Evolutionary conservation across 345 rosid species (phyloP), one percentile per base, ranked within the genome.

Genomic region (Eucalyptus microcorys): DNA sequence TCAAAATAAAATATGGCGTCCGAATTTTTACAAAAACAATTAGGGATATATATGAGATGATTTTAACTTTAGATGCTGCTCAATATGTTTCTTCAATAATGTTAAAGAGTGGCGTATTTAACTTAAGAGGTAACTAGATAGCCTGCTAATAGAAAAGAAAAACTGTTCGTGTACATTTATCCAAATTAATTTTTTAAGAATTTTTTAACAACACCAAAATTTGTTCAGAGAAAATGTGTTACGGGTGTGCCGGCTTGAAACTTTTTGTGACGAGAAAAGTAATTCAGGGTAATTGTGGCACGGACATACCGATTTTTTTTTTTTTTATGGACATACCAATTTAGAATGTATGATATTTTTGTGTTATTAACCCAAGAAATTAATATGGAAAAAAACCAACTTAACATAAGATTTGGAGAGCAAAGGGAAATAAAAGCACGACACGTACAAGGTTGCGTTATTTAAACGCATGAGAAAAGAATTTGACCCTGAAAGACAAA

Each of bases 231-330:
- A 76, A 34, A 40, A 37, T 21, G 27, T 37, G 47, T 76, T 22
- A 6, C 1, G 14, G 4, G 27, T 4, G 0, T 5, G 14, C 26
- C 1, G 3, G 7, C 10, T 17, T 34, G 45, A 22, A 71, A 71
- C 6, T 71, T 71, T 37, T 71, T 11, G 7, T 4, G 4, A 37
- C 1, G 5, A 3, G 24, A 17, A 71, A 71, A 17, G 12, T 21
- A 76, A 1, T 76, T 76, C 0, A 43, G 1, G 8, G 5, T 76
- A 21, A 37, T 10, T 40, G 14, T 10, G 27, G 2, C 7, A 3
- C 1, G 8, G 2, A 7, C 8, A 1, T 21, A n/a, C 2, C 22
- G 1, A 5, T 32, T 68, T 68, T 3, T 47, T 10, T 47, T 3
- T 47, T 47, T 43, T 7, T 47, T 47, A 47, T 47, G 24, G 6